Conservation (phyloP, 78 protist genomes). For the Planoprotostelium fungivorum region DNA sequence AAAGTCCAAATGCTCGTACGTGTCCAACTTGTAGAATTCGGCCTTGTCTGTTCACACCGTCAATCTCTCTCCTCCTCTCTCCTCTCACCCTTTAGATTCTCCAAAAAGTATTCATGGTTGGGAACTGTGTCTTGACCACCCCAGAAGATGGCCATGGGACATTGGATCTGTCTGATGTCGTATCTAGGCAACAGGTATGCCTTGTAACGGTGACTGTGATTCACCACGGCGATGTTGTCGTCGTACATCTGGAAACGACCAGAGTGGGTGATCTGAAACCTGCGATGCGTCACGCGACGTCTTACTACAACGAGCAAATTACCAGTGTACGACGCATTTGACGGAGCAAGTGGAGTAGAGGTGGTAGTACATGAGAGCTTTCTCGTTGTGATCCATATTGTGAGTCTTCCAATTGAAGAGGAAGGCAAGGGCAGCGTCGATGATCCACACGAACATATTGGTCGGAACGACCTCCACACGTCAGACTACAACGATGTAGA, state of each 20-base stretch:
- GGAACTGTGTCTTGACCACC: conserved; percentile 59
- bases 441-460: conserved; percentile 19
- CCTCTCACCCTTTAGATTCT: conserved; percentile 26
- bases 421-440: conserved; percentile 16
- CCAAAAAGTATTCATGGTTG: conserved; percentile 29
- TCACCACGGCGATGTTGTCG: conserved; percentile 37
- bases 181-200: neutral
- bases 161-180: conserved; percentile 28
- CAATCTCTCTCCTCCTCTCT: conserved; percentile 4
- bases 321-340: conserved; percentile 64
- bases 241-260: conserved; percentile 64
- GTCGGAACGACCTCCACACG: conserved; percentile 1
- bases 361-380: conserved; percentile 35
- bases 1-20: conserved; percentile 62
- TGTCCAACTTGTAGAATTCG: conserved; percentile 18
- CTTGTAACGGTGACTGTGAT: conserved; percentile 27
- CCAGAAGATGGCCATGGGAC: conserved; percentile 51
- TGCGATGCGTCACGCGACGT: neutral
- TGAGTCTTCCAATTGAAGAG: conserved; percentile 47
- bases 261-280: conserved; percentile 52
- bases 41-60: neutral
- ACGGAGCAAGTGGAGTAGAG: conserved; percentile 33
- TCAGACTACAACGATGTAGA: neutral
- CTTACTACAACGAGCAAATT: neutral
- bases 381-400: conserved; percentile 17